Evolutionary conservation across 345 rosid genomes (phyloP), one percentile per base, ranked within the genome.

Genomic region (Gossypium anomalum): DNA sequence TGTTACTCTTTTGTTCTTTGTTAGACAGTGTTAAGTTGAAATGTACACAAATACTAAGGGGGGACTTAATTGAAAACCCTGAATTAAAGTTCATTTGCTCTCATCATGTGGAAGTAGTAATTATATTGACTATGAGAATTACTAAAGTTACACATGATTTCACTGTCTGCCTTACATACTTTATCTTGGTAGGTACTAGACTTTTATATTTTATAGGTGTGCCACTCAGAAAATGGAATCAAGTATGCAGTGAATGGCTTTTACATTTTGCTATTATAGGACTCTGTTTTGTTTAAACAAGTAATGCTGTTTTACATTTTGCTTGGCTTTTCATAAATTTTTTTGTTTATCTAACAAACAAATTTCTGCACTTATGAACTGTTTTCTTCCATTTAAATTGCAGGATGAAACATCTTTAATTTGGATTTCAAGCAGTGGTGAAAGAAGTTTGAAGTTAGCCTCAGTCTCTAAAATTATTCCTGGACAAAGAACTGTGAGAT

Each of bases 371-470:
- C 65, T 23, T 59, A 43, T 67, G 56, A 47, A 22, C 23, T 76
- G 10, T 45, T 74, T 23, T 55, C 19, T 55, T 76, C 41, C 68
- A 17, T 78, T 75, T 79, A 76, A 80, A 76, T 77, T 77, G 74
- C 92, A 94, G 98, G 98, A 94, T 75, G 98, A 89, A 86, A 77
- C 93, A 79, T 88, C 93, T 82, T 89, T 94, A 84, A 89, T 90
- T 71, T 92, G 97, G 98, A 85, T 86, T 77, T 61, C 97, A 70
- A 87, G 87, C 80, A 86, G 86, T 25, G 93, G 89, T 22, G 97
- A 89, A 82, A 88, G 88, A 80, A 87, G 87, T 76, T 85, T 92
- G 87, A 94, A 92, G 86, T 82, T 94, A 82, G 82, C 97, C 12
- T 85, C 89, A 63, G 89, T 92, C 69, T 87, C 93, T 75, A 91